phyloP scores from a whole-genome alignment of 129 eudicot genomes.

The Pittosporum tobira region DNA sequence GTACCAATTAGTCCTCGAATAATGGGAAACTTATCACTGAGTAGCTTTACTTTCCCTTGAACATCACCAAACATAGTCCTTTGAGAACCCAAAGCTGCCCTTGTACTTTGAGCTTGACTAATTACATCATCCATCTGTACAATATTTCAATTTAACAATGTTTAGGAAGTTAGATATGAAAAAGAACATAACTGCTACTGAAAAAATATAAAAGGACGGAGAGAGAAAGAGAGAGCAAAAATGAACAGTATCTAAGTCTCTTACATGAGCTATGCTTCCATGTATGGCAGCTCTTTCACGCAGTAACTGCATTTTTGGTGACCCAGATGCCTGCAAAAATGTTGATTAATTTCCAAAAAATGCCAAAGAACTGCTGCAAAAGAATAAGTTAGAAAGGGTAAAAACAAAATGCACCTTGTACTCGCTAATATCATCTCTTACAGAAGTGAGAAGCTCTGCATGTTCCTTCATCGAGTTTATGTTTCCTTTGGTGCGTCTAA shows the following conservation, averaged over 20 bases:
- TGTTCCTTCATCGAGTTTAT: constrained; percentile 90
- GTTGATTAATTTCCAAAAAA: constrained; percentile 7
- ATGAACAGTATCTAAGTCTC: constrained; percentile 18
- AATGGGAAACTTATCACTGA: constrained; percentile 85
- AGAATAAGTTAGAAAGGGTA: no score
- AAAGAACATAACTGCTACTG: no score
- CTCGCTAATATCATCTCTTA: constrained; percentile 92
- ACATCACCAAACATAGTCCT: constrained; percentile 89
- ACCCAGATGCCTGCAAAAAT: constrained; percentile 75
- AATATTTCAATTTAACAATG: constrained; percentile 1
- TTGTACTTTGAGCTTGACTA: constrained; percentile 80
- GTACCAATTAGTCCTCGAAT: constrained; percentile 91
- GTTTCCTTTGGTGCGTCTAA: constrained; percentile 88
- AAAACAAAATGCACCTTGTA: constrained; percentile 60
- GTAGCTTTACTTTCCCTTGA: constrained; percentile 86
- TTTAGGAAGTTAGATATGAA: no score
- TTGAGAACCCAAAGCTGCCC: constrained; percentile 71
- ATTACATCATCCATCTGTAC: constrained; percentile 91
- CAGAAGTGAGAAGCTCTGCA: constrained; percentile 94
- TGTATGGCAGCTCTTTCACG: constrained; percentile 94
- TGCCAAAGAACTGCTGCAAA: no score
- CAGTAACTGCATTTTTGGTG: constrained; percentile 79
- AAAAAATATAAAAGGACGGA: no score
- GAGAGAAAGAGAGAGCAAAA: no score
- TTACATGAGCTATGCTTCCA: constrained; percentile 92